phyloP scores from a whole-genome alignment of 768 basidiomycete genomes.

The Lactarius quietus region DNA sequence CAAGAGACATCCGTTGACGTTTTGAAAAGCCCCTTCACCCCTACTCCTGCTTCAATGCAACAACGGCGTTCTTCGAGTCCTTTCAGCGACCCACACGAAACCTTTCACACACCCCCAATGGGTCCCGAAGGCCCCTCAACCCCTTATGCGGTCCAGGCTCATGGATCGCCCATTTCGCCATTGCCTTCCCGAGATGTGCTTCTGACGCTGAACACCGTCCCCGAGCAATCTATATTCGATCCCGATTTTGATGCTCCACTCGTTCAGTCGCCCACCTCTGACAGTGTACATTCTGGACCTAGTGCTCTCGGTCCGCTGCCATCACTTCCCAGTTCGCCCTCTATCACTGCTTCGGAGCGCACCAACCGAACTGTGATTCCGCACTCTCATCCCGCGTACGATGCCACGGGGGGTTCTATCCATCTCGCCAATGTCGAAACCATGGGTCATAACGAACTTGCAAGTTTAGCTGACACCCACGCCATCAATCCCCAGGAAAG shows the following conservation, averaged over 20 bases:
- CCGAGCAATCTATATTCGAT: not conserved
- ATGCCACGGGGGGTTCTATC: not conserved
- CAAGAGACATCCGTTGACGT: not conserved
- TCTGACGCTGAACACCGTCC: not conserved
- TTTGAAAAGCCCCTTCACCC: constrained; percentile 11
- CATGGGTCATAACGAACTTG: not conserved
- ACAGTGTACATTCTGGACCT: not conserved
- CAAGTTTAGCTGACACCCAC: not conserved
- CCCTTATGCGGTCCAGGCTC: not conserved
- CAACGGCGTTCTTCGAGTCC: not conserved
- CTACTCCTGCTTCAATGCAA: constrained; percentile 12
- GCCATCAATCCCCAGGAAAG: not conserved
- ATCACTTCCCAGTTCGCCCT: constrained; percentile 3
- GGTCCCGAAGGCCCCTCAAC: not conserved
- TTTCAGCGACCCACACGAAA: not conserved
- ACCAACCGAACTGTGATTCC: constrained; percentile 6
- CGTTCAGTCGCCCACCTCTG: constrained; percentile 7
- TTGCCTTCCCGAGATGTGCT: not conserved
- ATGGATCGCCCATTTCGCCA: not conserved
- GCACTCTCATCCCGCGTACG: not conserved
- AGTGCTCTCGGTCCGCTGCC: constrained; percentile 2
- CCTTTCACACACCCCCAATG: constrained; percentile 1
- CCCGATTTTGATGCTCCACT: not conserved
- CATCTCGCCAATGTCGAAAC: not conserved
- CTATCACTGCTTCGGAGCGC: not conserved